Conservation (phyloP, 2,329 filamentous ascomycete genomes). For the Aspergillus uvarum region DNA sequence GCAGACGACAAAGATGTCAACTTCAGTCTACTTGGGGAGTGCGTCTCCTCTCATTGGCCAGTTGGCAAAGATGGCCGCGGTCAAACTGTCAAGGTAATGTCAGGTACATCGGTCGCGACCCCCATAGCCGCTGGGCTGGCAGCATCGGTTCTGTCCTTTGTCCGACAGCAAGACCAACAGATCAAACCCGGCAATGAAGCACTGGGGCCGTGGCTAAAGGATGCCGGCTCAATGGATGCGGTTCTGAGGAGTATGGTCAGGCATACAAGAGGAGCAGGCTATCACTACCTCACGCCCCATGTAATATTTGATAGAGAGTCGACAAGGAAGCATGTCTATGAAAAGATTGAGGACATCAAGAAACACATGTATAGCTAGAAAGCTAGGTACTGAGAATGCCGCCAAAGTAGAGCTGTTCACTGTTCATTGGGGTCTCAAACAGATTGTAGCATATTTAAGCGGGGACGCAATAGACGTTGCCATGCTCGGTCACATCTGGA, state of each 20-base stretch:
- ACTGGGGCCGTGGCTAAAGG: constrained; percentile 13
- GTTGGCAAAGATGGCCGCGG: constrained; percentile 8
- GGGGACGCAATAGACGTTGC: constrained; percentile 23
- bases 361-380: constrained; percentile 4
- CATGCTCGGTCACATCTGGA: constrained; percentile 25
- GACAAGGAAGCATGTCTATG: constrained; percentile 13
- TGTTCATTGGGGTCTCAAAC: not conserved
- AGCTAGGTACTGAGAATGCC: not conserved
- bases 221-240: constrained; percentile 12
- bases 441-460: constrained; percentile 12
- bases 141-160: constrained; percentile 13
- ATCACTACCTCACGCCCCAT: constrained; percentile 16
- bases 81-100: not conserved
- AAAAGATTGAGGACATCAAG: constrained; percentile 2
- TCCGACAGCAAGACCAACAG: not conserved
- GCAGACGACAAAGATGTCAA: constrained; percentile 13
- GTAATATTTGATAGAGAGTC: constrained; percentile 10
- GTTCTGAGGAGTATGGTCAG: constrained; percentile 15
- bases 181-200: constrained; percentile 5
- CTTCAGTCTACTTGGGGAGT: constrained; percentile 17
- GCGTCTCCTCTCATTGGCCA: constrained; percentile 16
- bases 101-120: constrained; percentile 17
- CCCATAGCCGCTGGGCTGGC: constrained; percentile 15
- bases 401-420: not conserved
- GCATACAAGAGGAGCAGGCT: constrained; percentile 12